Conservation (phyloP, 2,329 filamentous ascomycete genomes). For the Hymenoscyphus occultus region DNA sequence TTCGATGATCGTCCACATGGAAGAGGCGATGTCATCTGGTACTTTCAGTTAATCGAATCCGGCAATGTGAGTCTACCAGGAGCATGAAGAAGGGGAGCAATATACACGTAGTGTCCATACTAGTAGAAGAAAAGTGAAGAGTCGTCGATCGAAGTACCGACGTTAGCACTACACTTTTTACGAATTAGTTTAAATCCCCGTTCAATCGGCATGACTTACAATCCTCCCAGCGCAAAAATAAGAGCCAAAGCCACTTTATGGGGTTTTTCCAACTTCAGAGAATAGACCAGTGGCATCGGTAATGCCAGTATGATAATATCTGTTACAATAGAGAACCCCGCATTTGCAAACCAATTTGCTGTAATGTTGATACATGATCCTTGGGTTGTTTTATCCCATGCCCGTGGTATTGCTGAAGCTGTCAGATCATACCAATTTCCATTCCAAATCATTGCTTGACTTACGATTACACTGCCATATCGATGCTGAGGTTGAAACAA, state of each 20-base stretch:
- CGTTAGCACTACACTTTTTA: neutral
- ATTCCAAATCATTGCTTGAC: neutral
- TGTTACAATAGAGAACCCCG: conserved; percentile 37
- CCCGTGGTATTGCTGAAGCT: conserved; percentile 39
- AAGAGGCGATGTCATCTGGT: conserved; percentile 22
- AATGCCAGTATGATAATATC: conserved; percentile 38
- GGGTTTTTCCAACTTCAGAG: conserved; percentile 30
- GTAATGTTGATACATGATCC: conserved; percentile 47
- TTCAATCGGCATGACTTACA: conserved; percentile 30
- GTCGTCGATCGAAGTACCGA: neutral
- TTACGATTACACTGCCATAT: conserved; percentile 48
- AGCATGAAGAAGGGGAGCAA: neutral
- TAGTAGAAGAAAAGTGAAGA: neutral
- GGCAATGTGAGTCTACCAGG: too few species aligned
- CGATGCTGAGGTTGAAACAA: conserved; percentile 45
- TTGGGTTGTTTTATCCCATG: conserved; percentile 44
- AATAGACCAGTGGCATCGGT: conserved; percentile 37
- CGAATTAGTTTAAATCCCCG: neutral
- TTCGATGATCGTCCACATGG: conserved; percentile 41
- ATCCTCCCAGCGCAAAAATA: conserved; percentile 40
- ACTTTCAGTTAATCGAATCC: neutral
- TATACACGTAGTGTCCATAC: neutral
- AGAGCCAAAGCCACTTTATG: conserved; percentile 48
- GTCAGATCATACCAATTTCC: neutral
- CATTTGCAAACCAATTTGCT: conserved; percentile 49